phyloP scores from a whole-genome alignment of 2,329 filamentous ascomycete genomes.

The Metarhizium guizhouense region DNA sequence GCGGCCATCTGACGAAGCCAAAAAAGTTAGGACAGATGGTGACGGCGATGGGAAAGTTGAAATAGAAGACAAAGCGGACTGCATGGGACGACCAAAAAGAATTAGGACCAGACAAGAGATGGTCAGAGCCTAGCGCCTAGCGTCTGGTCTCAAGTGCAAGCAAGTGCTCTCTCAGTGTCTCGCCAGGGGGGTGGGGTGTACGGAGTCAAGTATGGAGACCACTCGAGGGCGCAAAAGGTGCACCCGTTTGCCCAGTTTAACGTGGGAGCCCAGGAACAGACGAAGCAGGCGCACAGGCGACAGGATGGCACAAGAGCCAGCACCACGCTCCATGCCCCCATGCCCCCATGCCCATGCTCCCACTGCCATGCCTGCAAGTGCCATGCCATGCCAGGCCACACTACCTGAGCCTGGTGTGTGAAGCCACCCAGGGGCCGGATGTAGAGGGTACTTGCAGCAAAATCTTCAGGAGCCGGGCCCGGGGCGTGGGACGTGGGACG shows the following conservation, averaged over 20 bases:
- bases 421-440: background rate
- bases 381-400: background rate
- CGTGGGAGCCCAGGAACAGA: background rate
- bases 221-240: no score
- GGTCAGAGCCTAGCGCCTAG: conserved; percentile 9
- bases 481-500: no score
- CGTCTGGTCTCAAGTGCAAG: conserved; percentile 1
- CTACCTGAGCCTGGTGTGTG: background rate
- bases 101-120: conserved; percentile 2
- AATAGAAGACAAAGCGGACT: conserved; percentile 18
- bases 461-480: no score
- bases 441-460: background rate
- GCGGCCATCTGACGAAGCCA: conserved; percentile 37
- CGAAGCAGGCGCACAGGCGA: background rate
- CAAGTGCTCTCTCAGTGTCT: background rate
- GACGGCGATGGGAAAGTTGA: conserved; percentile 24
- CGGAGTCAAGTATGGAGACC: background rate
- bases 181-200: background rate
- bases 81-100: conserved; percentile 12
- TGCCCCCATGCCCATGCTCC: background rate
- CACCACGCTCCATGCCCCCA: background rate
- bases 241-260: no score
- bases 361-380: background rate
- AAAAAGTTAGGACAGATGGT: conserved; percentile 18
- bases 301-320: background rate